A percentile compares a stretch with the other conserved stretches of the same genome.
These are phyloP conservation scores for Syzygium oleosum DNA, from an alignment of 345 rosid species.

Conservation along the genomic window DNA sequence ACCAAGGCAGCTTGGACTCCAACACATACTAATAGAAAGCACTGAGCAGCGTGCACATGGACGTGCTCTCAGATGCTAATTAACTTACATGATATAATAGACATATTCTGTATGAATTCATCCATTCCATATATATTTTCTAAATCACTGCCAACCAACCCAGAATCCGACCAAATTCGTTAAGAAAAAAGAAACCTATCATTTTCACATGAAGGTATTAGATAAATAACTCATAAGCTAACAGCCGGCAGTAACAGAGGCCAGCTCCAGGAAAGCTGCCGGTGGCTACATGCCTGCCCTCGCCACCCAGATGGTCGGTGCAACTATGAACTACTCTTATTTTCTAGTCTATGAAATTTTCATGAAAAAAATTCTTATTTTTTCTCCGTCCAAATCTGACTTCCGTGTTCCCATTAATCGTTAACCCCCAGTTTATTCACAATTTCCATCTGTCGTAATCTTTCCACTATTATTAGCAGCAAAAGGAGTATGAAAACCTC, in stretches of 20 bases:
- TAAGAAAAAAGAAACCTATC: neutral
- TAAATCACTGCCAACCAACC: neutral
- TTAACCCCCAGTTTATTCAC: neutral
- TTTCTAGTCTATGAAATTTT: neutral
- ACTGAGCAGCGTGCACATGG: neutral
- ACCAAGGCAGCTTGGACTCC: neutral
- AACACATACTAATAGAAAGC: neutral
- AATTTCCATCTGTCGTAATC: neutral
- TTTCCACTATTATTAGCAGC: neutral
- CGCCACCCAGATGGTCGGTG: neutral
- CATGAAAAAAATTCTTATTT: neutral
- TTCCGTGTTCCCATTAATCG: neutral
- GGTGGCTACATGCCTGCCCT: neutral
- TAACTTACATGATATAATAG: neutral
- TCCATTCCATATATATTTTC: neutral
- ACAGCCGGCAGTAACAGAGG: no score
- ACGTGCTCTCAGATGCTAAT: neutral
- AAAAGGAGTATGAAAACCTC: neutral
- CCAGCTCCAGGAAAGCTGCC: no score
- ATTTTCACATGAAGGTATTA: neutral
- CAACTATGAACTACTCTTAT: neutral
- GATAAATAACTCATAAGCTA: no score
- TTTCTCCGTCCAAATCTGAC: neutral
- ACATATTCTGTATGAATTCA: neutral
- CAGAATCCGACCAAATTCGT: neutral